A percentile compares a stretch with the other conserved stretches of the same genome.
phyloP scores from a whole-genome alignment of 164 flowering plant genomes.

The Tetracentron sinense region DNA sequence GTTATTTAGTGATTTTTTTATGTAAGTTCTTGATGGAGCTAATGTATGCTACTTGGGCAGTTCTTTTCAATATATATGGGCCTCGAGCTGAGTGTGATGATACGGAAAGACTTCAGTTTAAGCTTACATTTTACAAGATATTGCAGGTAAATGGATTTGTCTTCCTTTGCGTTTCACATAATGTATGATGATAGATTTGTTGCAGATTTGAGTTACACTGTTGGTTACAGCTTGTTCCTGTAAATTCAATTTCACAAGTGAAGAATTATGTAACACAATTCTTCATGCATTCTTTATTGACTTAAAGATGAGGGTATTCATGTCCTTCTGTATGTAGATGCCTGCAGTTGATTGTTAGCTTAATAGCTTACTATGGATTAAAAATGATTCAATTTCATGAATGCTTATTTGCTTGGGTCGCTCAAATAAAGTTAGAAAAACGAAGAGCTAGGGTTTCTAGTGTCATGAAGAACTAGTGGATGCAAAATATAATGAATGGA shows the following conservation, averaged over 20 bases:
- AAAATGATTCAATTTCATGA: background rate
- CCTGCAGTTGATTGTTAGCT: background rate
- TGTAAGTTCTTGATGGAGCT: background rate
- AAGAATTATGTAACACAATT: background rate
- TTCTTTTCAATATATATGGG: conserved; percentile 91
- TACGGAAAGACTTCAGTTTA: conserved; percentile 68
- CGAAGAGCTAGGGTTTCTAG: background rate
- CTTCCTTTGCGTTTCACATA: background rate
- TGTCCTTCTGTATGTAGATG: background rate
- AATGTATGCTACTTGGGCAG: conserved; percentile 33
- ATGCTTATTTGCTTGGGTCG: too few species aligned
- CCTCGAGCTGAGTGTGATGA: conserved; percentile 85
- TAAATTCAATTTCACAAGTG: too few species aligned
- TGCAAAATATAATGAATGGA: background rate
- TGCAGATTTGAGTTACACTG: too few species aligned
- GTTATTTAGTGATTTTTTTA: background rate
- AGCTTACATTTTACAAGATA: conserved; percentile 56
- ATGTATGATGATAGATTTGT: background rate
- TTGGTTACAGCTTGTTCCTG: too few species aligned
- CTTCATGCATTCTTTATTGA: background rate
- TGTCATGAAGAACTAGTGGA: background rate
- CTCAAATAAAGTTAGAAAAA: background rate
- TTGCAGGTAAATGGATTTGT: conserved; percentile 57
- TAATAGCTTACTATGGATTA: background rate
- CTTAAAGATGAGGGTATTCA: background rate